These are phyloP conservation scores for Combretum micranthum DNA, from an alignment of 345 rosid genomes.

Conservation along the genomic window DNA sequence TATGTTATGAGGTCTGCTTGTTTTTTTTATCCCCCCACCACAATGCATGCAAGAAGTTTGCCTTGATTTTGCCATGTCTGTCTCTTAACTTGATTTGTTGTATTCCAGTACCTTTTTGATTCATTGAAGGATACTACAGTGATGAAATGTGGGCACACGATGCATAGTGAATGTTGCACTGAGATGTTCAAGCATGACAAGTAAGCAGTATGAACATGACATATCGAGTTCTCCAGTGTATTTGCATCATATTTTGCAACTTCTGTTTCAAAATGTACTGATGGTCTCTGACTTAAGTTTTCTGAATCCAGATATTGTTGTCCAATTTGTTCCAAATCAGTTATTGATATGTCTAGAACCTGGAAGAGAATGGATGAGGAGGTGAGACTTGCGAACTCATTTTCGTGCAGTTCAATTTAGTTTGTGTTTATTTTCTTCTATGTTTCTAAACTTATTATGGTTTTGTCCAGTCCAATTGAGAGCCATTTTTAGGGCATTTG, in stretches of 20 bases:
- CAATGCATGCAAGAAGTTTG: not conserved
- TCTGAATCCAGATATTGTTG: constrained; percentile 55
- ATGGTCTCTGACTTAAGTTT: constrained; percentile 7
- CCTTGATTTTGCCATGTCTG: not conserved
- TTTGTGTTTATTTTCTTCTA: no score
- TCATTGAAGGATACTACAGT: constrained; percentile 83
- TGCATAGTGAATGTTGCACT: constrained; percentile 73
- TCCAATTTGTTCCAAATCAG: constrained; percentile 88
- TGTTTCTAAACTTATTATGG: no score
- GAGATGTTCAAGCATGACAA: constrained; percentile 82
- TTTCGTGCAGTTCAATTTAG: no score
- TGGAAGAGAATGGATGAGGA: constrained; percentile 91
- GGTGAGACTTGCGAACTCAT: constrained; percentile 30
- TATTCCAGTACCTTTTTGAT: constrained; percentile 79
- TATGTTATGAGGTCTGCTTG: constrained; percentile 75
- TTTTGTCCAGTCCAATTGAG: no score
- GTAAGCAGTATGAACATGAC: constrained; percentile 31
- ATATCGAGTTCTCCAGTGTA: not conserved
- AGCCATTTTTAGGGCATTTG: not conserved
- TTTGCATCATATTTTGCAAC: not conserved
- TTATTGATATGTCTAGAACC: constrained; percentile 83
- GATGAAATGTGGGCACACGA: constrained; percentile 98
- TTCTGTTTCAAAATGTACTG: not conserved
- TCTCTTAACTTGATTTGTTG: constrained; percentile 2
- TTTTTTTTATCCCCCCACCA: not conserved